These are phyloP conservation scores for Crucihimalaya himalaica DNA, from an alignment of 345 rosid species.

Conservation along the genomic window DNA sequence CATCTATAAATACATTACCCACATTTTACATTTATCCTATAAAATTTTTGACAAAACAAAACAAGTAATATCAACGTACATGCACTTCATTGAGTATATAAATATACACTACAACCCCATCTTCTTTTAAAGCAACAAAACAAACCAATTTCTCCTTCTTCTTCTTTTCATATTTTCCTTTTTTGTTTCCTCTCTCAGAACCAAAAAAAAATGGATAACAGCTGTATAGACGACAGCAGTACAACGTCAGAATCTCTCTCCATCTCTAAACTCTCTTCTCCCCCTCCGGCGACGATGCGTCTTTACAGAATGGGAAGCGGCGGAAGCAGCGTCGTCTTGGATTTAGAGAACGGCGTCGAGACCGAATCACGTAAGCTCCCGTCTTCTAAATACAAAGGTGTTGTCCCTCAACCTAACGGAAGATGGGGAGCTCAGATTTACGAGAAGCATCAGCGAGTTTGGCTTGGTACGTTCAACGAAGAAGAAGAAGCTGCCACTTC, in stretches of 20 bases:
- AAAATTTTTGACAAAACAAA: neutral
- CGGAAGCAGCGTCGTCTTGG: constrained; percentile 60
- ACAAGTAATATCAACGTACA: constrained; percentile 29
- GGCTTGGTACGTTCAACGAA: constrained; percentile 93
- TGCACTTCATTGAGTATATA: constrained; percentile 27
- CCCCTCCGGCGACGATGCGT: constrained; percentile 43
- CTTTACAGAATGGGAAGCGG: constrained; percentile 60
- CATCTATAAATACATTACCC: constrained; percentile 8
- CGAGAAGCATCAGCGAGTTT: constrained; percentile 90
- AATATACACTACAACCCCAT: constrained; percentile 26
- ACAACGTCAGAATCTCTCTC: constrained; percentile 49
- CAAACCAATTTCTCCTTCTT: constrained; percentile 11
- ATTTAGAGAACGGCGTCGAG: constrained; percentile 62
- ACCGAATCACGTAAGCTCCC: constrained; percentile 89
- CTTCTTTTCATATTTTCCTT: no score
- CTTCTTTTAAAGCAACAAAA: constrained; percentile 19
- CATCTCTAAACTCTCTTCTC: constrained; percentile 30
- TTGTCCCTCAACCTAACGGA: constrained; percentile 92
- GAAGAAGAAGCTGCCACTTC: constrained; percentile 82
- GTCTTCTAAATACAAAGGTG: constrained; percentile 88
- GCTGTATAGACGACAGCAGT: constrained; percentile 57
- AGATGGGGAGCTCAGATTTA: constrained; percentile 99
- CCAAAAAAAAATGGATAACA: constrained; percentile 46
- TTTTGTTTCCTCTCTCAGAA: neutral
- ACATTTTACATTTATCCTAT: constrained; percentile 27